Conservation (phyloP, 176 grass and related monocot species). For the Alloteropsis semialata region DNA sequence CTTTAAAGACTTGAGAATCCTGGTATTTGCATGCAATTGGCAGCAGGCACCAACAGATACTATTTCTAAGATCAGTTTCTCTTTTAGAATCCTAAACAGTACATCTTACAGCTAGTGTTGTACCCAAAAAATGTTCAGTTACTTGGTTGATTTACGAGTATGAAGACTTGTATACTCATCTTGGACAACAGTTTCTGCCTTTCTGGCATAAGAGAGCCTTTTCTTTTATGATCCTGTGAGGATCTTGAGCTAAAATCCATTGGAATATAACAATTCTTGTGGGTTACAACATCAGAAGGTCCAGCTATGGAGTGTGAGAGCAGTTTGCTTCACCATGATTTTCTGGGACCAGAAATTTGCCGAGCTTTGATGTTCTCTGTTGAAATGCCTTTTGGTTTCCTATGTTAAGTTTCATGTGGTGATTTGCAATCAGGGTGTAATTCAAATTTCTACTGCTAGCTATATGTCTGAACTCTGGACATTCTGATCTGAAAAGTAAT, state of each 20-base stretch:
- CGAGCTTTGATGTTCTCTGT: neutral
- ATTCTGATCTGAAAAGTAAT: neutral
- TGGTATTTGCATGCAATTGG: neutral
- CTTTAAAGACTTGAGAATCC: neutral
- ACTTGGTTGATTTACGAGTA: neutral
- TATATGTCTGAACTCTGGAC: constrained; percentile 1
- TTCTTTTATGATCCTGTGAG: neutral
- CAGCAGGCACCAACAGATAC: neutral
- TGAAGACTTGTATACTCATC: neutral
- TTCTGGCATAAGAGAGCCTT: neutral
- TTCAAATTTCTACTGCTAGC: neutral
- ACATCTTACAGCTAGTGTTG: neutral
- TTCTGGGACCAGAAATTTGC: neutral
- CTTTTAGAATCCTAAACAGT: neutral
- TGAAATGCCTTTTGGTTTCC: constrained; percentile 7
- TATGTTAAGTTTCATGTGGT: neutral
- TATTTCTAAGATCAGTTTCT: neutral
- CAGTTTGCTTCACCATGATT: neutral
- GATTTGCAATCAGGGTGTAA: neutral
- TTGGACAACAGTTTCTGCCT: neutral
- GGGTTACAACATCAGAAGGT: neutral
- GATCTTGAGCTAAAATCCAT: neutral
- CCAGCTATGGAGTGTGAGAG: neutral
- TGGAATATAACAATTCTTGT: neutral
- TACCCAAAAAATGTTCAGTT: neutral